Base-by-base conservation (phyloP, 2,329 filamentous ascomycete genomes). In the Beauveria sp. region DNA sequence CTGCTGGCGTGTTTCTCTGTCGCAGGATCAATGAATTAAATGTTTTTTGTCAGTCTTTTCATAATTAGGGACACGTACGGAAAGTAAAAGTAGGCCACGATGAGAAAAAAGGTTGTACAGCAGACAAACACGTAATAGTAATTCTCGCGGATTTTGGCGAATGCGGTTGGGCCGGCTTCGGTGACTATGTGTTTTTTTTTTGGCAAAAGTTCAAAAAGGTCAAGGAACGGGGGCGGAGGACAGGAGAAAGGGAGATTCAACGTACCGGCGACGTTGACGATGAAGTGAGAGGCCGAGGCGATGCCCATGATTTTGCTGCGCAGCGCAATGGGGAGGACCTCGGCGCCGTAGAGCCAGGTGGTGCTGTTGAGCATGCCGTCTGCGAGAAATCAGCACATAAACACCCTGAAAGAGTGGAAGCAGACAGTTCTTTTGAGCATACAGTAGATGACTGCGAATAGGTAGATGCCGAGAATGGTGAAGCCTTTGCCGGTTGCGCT, bases 81-180 rank as follows among this genome's bases (percentile, higher is more conserved):
- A 70, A 83, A 84, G 67, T 78, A 84, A 56, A 83, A 75, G 67
- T 80, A 84, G 0, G 79, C 80, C 26, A 83, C 64, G 2, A 76
- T 69, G 0, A 83, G 67, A 70, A 83, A 85, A 70, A 83, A 77
- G 1, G 72, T 28, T 2, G 79, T 78, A 65, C 81, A 84, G 5
- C 66, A 77, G 2, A 84, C 80, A 63, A 85, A 85, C 20, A 85
- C 82, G 63, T 84, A 85, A 68, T 85, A 85, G 68, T 84, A 85
- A 65, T 84, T 85, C 65, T 85, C 77, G n/a, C 75, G 68, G 59
- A 85, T 85, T 49, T 76, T 83, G 16, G 79, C 79, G 65, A 85
- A 84, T 0, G 82, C 82, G 57, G 75, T 82, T 0, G 82, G 82
- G 0, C 81, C 82, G 7, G 80, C 80, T 68, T 83, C 79, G 57